phyloP scores from a whole-genome alignment of 495 filamentous ascomycete species.

The Glutinoglossum americanum region DNA sequence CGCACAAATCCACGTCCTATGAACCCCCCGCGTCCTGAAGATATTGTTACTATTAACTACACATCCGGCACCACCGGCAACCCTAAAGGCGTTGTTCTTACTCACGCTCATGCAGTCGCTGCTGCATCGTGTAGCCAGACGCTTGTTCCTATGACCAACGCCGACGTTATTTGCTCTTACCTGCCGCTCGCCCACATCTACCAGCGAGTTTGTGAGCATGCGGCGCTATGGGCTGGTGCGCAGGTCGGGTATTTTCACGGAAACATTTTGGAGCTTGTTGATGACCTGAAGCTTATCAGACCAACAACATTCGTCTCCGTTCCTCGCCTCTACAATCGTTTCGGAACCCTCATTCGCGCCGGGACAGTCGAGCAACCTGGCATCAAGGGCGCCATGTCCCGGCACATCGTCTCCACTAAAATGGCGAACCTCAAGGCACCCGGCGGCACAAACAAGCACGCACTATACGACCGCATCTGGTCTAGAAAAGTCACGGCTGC shows the following conservation, averaged over 20 bases:
- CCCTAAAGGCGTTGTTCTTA: constrained; percentile 82
- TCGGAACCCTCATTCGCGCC: constrained; percentile 57
- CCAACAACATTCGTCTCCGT: constrained; percentile 77
- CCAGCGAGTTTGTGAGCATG: constrained; percentile 63
- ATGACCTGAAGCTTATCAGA: constrained; percentile 72
- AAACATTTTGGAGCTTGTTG: constrained; percentile 65
- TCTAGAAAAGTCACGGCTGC: constrained; percentile 65
- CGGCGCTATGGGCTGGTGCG: constrained; percentile 44
- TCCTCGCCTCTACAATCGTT: constrained; percentile 81
- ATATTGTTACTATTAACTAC: constrained; percentile 90
- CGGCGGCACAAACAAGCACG: constrained; percentile 53
- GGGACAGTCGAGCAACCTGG: constrained; percentile 60
- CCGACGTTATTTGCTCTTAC: constrained; percentile 59
- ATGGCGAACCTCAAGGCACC: constrained; percentile 53
- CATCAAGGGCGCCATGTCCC: constrained; percentile 60
- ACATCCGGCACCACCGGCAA: constrained; percentile 89
- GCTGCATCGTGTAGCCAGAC: constrained; percentile 37
- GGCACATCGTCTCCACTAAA: constrained; percentile 61
- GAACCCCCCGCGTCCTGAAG: constrained; percentile 48
- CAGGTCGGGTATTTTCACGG: constrained; percentile 90
- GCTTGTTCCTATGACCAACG: constrained; percentile 23
- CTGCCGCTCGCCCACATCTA: constrained; percentile 91
- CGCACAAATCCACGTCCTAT: constrained; percentile 38
- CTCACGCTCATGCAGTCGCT: constrained; percentile 60
- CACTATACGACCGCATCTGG: constrained; percentile 84